phyloP scores from a whole-genome alignment of 2,329 filamentous ascomycete species.

The Colletotrichum paranaense region DNA sequence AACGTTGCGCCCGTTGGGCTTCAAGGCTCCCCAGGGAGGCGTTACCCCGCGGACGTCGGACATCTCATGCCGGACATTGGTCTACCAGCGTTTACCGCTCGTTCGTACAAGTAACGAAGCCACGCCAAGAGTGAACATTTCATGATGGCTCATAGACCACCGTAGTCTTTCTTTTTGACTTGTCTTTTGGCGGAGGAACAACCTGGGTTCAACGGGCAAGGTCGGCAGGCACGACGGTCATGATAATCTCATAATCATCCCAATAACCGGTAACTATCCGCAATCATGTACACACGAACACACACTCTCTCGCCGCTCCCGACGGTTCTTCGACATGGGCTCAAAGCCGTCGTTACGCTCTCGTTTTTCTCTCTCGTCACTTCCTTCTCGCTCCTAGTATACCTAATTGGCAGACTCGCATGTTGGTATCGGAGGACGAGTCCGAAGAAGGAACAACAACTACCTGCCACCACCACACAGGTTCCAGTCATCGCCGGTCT shows the following conservation, averaged over 20 bases:
- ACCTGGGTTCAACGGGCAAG: neutral
- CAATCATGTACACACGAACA: constrained; percentile 7
- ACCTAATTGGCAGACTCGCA: constrained; percentile 48
- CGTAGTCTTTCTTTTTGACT: neutral
- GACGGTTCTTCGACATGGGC: constrained; percentile 46
- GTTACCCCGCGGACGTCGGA: constrained; percentile 1
- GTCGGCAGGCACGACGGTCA: constrained; percentile 22
- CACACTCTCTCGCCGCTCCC: constrained; percentile 48
- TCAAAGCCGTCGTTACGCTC: constrained; percentile 49
- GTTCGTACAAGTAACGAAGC: neutral
- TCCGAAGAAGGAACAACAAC: constrained; percentile 42
- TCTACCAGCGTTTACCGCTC: neutral
- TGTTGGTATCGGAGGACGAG: constrained; percentile 45
- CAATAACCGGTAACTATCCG: neutral
- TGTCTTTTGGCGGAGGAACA: neutral
- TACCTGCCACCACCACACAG: constrained; percentile 21
- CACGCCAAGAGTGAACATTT: neutral
- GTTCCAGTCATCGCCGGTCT: constrained; percentile 19
- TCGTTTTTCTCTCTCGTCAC: constrained; percentile 50
- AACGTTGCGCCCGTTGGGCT: constrained; percentile 5
- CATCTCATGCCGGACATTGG: neutral
- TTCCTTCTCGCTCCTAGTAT: constrained; percentile 45
- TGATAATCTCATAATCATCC: neutral
- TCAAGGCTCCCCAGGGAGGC: neutral
- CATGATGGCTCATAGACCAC: no score